Evolutionary conservation across 1,139 yeast species (phyloP), one percentile per base, ranked within the genome.

Genomic region (Kodamaea fungicola): DNA sequence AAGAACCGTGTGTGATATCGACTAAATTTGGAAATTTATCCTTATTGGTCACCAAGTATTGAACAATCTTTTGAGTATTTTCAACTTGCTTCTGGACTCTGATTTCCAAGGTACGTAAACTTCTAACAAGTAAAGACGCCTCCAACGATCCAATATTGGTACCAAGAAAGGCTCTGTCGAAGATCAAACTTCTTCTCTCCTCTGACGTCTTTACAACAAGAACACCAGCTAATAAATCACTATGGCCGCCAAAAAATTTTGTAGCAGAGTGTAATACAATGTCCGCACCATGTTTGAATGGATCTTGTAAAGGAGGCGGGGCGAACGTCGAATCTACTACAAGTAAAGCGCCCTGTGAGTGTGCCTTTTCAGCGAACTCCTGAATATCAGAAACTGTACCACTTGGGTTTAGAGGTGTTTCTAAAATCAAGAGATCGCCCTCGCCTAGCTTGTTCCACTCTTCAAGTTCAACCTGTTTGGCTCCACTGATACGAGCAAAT

Each of bases 201-300:
- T 65, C 63, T 7, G 54, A 50, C 43, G 78, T 77, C 55, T 81
- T 79, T 8, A 85, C 80, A 8, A 80, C 78, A 27, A 89, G 63
- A 8, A 83, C 71, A 13, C 97, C 97, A 3, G 95, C 90, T 33
- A 90, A 67, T 37, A 88, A 63, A 58, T 90, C 97, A n/a, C 95
- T 84, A 59, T 89, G 96, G 13, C 97, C 97, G 27, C 95, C 96
- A 55, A 88, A 82, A 61, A 80, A 90, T 57, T 89, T 89, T 2
- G 96, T 87, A 1, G 90, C 96, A 1, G 96, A 86, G 61, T 89
- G 96, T 78, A 90, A 66, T 10, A 89, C 78, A 51, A 86, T 61
- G 57, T 89, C 96, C 24, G 83, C 95, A 31, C 92, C 96, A 49
- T 74, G 82, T 29, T 72, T 67, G 62, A 87, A 88, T 5, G 95